Evolutionary conservation across 257 asterid species (phyloP), one percentile per base, ranked within the genome.

Genomic region (Penstemon newberryi): DNA sequence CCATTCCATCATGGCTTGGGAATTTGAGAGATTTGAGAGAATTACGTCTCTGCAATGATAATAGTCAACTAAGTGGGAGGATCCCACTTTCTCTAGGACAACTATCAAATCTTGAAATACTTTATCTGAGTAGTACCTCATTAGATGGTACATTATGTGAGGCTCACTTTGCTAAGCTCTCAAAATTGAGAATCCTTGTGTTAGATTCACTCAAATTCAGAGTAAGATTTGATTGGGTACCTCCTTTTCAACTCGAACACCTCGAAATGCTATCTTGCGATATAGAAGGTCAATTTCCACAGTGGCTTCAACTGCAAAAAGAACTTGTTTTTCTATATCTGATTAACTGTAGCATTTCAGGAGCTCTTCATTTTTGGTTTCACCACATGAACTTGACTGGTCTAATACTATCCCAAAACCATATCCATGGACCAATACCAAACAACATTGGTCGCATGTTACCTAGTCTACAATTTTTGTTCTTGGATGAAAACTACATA

Each of bases 211-310:
- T 67, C 5, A 25, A 55, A 25, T 67, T 67, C 5, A 42, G 54
- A 12, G 47, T 68, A 15, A 3, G 49, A 25, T 25, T 25, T 25
- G 2, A 25, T 25, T 25, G 33, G 33, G 33, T 25, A 25, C 33
- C 33, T 25, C 33, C 2, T 25, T 25, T 25, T 25, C 33, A 25
- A 25, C 49, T 68, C 8, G 4, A 56, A 36, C 0, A 0, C 25
- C 70, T 65, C 36, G 5, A 5, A 3, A 43, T 62, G 13, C 8
- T 0, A 65, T 65, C 59, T 50, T n/a, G 25, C 41, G 4, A 47
- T 4, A 65, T 65, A 3, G 70, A 36, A 65, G 70, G 70, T 12
- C 70, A 13, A 49, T 37, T 65, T 36, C 70, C 70, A 49, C 12
- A 47, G 4, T 49, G 70, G 70, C 38, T 65, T 50, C 70, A 37